A percentile compares a stretch with the other conserved stretches of the same genome.
Evolutionary conservation across 106 monocot genomes (phyloP).

Genomic region (Acorus calamus): DNA sequence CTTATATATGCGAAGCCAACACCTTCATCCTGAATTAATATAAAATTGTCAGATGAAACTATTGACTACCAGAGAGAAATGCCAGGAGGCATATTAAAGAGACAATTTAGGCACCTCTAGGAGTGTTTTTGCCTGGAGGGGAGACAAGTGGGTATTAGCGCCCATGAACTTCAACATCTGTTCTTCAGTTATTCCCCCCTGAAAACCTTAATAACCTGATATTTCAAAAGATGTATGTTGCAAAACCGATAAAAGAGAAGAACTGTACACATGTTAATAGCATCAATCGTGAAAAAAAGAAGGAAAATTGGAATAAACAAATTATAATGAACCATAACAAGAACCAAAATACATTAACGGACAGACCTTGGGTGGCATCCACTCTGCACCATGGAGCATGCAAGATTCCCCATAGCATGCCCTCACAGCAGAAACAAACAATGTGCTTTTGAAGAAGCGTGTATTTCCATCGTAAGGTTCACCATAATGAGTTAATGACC

Average conservation of each 20-base stretch:
- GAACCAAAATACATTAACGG: too few relatives aligned
- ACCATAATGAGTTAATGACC: conserved; percentile 95
- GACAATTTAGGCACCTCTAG: conserved; percentile 50
- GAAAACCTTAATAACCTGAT: conserved; percentile 48
- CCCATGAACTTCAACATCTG: conserved; percentile 95
- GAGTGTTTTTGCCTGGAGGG: conserved; percentile 61
- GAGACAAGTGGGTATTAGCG: conserved; percentile 61
- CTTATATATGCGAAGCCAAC: conserved; percentile 77
- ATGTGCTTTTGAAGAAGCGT: conserved; percentile 84
- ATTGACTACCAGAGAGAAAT: not conserved
- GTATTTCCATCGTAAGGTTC: conserved; percentile 99
- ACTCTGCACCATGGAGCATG: conserved; percentile 90
- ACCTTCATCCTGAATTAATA: conserved; percentile 53
- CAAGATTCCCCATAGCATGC: conserved; percentile 92
- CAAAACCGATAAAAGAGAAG: not conserved
- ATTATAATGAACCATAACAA: too few relatives aligned
- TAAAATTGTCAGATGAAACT: not conserved
- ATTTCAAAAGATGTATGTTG: conserved; percentile 14
- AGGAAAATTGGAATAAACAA: not conserved
- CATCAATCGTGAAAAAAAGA: not conserved
- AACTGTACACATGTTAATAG: not conserved
- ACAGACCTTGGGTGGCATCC: conserved; percentile 99
- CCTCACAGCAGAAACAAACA: conserved; percentile 97
- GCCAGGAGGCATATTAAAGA: not conserved
- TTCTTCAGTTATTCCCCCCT: conserved; percentile 97